Percentiles rank a stretch among this genome's conserved stretches.
These are phyloP conservation scores for Nakazawaea ishiwadae DNA, from an alignment of 805 yeast species.

Conservation along the genomic window DNA sequence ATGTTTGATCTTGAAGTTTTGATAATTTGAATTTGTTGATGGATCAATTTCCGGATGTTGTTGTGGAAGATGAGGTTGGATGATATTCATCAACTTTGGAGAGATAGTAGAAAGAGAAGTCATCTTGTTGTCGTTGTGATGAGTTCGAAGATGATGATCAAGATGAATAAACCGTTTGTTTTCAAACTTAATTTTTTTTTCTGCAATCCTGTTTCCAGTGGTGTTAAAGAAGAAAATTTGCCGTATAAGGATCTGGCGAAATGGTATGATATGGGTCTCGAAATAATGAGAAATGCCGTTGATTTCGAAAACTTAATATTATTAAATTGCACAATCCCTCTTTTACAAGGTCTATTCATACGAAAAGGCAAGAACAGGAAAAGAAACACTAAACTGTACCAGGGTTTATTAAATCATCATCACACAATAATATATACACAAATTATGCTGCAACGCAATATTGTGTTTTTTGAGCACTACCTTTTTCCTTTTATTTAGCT, in stretches of 20 bases:
- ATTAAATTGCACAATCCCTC: too few relatives aligned
- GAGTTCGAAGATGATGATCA: not conserved
- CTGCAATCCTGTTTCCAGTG: not conserved
- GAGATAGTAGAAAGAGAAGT: slow-evolving; percentile 11
- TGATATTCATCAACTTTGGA: slow-evolving; percentile 14
- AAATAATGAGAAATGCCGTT: not conserved
- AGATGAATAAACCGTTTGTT: not conserved
- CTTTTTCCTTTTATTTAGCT: too few relatives aligned
- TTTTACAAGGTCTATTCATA: too few relatives aligned
- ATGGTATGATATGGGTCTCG: not conserved
- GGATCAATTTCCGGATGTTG: slow-evolving; percentile 60
- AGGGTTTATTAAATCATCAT: too few relatives aligned
- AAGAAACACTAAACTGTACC: too few relatives aligned
- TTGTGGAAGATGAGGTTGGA: slow-evolving; percentile 29
- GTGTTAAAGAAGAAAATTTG: not conserved
- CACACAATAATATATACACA: too few relatives aligned
- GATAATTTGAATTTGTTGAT: slow-evolving; percentile 75
- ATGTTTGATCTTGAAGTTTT: slow-evolving; percentile 40
- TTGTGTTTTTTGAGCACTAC: too few relatives aligned
- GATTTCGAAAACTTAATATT: too few relatives aligned
- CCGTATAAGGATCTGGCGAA: not conserved
- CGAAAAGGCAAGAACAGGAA: too few relatives aligned
- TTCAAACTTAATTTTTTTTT: not conserved
- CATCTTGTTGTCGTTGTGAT: slow-evolving; percentile 1
- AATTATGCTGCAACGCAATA: too few relatives aligned